Base-by-base conservation (phyloP, 1,139 yeast genomes). In the Kazachstania sp. region DNA sequence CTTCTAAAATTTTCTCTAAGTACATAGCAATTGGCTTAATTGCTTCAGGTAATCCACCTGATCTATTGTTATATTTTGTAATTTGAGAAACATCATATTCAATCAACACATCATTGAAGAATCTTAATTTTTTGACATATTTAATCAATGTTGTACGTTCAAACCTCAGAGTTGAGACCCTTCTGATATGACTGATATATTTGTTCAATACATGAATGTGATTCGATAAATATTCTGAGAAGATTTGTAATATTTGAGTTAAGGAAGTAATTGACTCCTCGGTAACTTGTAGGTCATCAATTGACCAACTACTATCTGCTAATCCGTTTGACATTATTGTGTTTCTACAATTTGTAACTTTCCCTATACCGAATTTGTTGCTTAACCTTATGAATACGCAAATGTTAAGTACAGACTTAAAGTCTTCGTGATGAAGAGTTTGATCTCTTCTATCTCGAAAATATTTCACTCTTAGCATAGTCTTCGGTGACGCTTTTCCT, bases 71-170 rank as follows among this genome's bases (percentile, higher is more conserved):
- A 41, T 41, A 37, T n/a, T 50, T 40, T n/a, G 49, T 46, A 16
- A 28, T 23, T 9, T 42, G 37, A 3, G 41, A 38, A 9, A 56
- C 38, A 31, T 53, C 47, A 34, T 52, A 52, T 12, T 41, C 45
- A n/a, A 50, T 41, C 40, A 63, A 41, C n/a, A 53, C 47, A 34
- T 61, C 65, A 41, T 62, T 61, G 45, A 59, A 55, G 41, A 60
- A 64, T 45, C 68, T 54, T 36, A 64, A 43, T 46, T 64, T 64
- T 53, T 64, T 64, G 18, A 64, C 67, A 44, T 54, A 61, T 48
- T 64, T 64, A 45, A 64, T 64, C 50, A 64, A 47, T 12, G 59
- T 54, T n/a, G 63, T 57, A 48, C 68, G 56, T 45, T 64, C 67
- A 44, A 59, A 61, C 35, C 61, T 56, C 37, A 64, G 43, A 19